These are phyloP conservation scores for Colletotrichum simmondsii DNA, from an alignment of 2,329 filamentous ascomycete genomes.

Conservation along the genomic window DNA sequence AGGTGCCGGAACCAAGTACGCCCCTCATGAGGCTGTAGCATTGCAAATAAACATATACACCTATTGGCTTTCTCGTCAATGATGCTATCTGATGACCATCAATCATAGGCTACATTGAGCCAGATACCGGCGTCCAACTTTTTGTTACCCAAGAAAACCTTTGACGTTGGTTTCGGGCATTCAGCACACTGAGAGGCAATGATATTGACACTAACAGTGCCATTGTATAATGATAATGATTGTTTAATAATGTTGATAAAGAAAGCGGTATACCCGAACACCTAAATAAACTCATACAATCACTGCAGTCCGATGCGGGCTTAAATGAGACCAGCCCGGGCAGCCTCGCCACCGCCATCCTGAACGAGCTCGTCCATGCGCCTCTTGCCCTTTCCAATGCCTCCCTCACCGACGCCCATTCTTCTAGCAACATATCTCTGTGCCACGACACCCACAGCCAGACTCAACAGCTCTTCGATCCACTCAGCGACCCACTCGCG, in stretches of 20 bases:
- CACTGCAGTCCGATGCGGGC: background rate
- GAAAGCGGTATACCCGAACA: constrained; percentile 33
- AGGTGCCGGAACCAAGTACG: too few species aligned
- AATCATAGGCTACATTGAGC: too few species aligned
- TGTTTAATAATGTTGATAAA: background rate
- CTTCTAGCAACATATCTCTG: constrained; percentile 94
- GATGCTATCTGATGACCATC: too few species aligned
- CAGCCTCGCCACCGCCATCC: constrained; percentile 45
- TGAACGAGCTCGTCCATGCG: constrained; percentile 65
- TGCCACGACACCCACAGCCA: constrained; percentile 86
- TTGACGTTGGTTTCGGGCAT: too few species aligned
- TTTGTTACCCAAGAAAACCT: too few species aligned
- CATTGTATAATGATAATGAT: background rate
- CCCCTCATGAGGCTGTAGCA: too few species aligned
- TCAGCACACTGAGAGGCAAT: too few species aligned
- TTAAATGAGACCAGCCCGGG: constrained; percentile 34
- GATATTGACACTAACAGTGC: too few species aligned
- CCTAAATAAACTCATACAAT: constrained; percentile 17
- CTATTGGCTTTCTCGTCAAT: too few species aligned
- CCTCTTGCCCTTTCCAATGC: constrained; percentile 70
- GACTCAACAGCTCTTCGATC: constrained; percentile 86
- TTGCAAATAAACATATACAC: too few species aligned
- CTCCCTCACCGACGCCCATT: constrained; percentile 94
- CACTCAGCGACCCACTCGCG: constrained; percentile 98
- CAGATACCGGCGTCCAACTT: too few species aligned